Percentiles rank a stretch among this genome's conserved stretches.
These are phyloP conservation scores for Ilyonectria robusta DNA, from an alignment of 2,329 filamentous ascomycete genomes.

Conservation along the genomic window DNA sequence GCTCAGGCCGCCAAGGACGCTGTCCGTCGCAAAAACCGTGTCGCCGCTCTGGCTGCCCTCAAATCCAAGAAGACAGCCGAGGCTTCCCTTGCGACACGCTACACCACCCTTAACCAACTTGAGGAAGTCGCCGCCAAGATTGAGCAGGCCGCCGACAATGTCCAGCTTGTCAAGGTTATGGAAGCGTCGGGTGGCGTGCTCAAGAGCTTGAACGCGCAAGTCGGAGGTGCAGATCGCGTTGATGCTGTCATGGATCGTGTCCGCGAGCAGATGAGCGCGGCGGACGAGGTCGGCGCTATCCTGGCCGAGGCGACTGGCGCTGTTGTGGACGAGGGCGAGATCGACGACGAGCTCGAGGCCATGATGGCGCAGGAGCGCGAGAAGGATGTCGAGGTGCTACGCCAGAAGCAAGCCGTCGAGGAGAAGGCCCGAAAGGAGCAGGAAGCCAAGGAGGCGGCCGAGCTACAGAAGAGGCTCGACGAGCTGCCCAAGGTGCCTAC, in stretches of 20 bases:
- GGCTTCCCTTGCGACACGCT: conserved; percentile 77
- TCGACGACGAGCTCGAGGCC: conserved; percentile 88
- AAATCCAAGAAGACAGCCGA: conserved; percentile 88
- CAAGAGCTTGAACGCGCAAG: conserved; percentile 78
- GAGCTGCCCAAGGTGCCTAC: conserved; percentile 60
- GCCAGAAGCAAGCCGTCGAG: conserved; percentile 57
- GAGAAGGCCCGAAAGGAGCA: conserved; percentile 59
- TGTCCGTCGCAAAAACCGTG: conserved; percentile 79
- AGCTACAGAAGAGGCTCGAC: conserved; percentile 68
- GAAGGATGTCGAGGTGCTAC: conserved; percentile 66
- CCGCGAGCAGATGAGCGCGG: conserved; percentile 83
- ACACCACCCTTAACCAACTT: conserved; percentile 82
- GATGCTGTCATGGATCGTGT: conserved; percentile 82
- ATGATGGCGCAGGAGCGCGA: conserved; percentile 74
- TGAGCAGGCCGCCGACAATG: conserved; percentile 87
- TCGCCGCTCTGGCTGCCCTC: conserved; percentile 83
- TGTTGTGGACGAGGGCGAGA: conserved; percentile 82
- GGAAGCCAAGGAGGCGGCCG: conserved; percentile 60
- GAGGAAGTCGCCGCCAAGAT: conserved; percentile 88
- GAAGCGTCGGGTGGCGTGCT: conserved; percentile 82
- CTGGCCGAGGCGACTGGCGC: conserved; percentile 73
- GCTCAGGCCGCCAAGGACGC: conserved; percentile 76
- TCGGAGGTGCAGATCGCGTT: conserved; percentile 83
- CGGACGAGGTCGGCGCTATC: conserved; percentile 85
- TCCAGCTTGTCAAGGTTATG: conserved; percentile 88